Conservation (phyloP, 257 asterid species). For the Solanum tarijense region DNA sequence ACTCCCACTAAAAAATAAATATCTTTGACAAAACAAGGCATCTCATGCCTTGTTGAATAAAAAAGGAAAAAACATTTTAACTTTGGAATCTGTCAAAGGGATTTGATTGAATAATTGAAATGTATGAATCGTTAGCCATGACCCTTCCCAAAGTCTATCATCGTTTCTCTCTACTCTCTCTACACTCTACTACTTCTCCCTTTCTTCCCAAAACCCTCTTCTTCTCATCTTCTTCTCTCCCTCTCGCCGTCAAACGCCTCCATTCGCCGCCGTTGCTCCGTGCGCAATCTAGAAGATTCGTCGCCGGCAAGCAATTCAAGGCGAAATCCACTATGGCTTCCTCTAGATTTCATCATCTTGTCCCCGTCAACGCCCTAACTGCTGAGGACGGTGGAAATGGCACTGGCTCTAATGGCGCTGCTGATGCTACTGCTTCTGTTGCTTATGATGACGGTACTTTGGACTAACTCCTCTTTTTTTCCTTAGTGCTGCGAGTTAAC, state of each 20-base stretch:
- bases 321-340: constrained; percentile 2
- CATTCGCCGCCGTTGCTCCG: constrained; percentile 4
- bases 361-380: constrained; percentile 26
- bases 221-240: constrained; percentile 14
- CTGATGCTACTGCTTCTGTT: constrained; percentile 9
- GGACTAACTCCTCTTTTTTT: neutral
- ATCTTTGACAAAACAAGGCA: neutral
- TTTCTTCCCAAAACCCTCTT: constrained; percentile 18
- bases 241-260: constrained; percentile 22
- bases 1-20: neutral
- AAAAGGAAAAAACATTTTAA: neutral
- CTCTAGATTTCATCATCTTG: constrained; percentile 25
- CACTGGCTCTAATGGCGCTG: constrained; percentile 34
- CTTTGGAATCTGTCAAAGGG: neutral
- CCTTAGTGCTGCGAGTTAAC: neutral
- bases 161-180: constrained; percentile 16
- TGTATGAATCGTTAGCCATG: constrained; percentile 14
- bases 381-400: constrained; percentile 36
- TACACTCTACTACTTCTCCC: neutral
- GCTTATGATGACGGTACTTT: constrained; percentile 14
- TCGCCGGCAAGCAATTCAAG: neutral
- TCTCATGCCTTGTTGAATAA: neutral
- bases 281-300: neutral
- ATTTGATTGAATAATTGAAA: neutral
- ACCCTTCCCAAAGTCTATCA: constrained; percentile 53